Conservation (phyloP, 2,329 filamentous ascomycete species). For the Balansia obtecta region DNA sequence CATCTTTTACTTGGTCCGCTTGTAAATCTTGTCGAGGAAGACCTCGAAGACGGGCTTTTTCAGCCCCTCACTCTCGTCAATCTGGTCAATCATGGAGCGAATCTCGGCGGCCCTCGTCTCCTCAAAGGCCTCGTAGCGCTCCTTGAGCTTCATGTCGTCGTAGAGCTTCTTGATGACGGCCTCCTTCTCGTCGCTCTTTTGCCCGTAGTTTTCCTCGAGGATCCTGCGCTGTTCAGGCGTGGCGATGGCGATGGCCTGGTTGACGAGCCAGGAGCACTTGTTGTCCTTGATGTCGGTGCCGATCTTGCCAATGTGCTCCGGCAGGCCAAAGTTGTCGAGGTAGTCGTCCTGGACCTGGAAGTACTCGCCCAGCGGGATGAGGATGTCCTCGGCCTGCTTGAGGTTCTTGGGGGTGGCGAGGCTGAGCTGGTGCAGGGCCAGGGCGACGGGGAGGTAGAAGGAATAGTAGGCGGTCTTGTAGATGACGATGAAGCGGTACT, state of each 20-base stretch:
- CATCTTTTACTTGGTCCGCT: constrained; percentile 72
- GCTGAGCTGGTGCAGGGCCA: constrained; percentile 76
- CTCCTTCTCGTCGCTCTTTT: constrained; percentile 76
- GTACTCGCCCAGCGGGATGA: constrained; percentile 96
- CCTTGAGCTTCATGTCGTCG: constrained; percentile 71
- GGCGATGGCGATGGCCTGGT: constrained; percentile 74
- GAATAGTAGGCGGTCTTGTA: constrained; percentile 99
- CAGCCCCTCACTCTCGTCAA: constrained; percentile 79
- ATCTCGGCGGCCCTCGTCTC: constrained; percentile 76
- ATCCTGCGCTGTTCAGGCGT: constrained; percentile 77
- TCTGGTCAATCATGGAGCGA: constrained; percentile 56
- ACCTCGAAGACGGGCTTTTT: constrained; percentile 83
- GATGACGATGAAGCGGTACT: constrained; percentile 96
- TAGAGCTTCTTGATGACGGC: constrained; percentile 79
- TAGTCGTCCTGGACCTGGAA: constrained; percentile 99
- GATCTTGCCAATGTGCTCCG: constrained; percentile 91
- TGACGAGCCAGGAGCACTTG: constrained; percentile 98
- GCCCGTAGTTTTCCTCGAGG: constrained; percentile 86
- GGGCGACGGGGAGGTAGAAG: constrained; percentile 93
- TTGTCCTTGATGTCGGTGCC: constrained; percentile 99
- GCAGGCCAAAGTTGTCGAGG: constrained; percentile 92
- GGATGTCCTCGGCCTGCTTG: constrained; percentile 76
- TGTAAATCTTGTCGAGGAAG: constrained; percentile 96
- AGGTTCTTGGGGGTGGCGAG: constrained; percentile 81
- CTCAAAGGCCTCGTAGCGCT: constrained; percentile 80